Evolutionary conservation across 441 rosid species (phyloP).

Genomic region (Eruca vesicaria): DNA sequence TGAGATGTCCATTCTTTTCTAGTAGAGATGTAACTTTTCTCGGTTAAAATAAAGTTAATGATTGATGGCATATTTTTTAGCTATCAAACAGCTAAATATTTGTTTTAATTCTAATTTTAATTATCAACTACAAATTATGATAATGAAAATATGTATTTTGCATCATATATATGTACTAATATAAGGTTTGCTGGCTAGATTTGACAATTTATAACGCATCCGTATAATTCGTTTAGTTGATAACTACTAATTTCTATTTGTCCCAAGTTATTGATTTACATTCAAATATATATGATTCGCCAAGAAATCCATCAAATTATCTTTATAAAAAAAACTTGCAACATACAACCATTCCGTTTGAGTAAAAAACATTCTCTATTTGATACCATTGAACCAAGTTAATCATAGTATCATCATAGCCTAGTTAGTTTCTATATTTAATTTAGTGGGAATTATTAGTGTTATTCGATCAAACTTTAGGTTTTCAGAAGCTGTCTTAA

Average conservation of each 20-base stretch:
- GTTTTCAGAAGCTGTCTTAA: neutral
- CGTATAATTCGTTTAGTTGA: neutral
- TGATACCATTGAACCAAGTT: neutral
- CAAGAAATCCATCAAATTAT: neutral
- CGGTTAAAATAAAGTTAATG: too few relatives aligned
- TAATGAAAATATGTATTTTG: neutral
- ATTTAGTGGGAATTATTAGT: neutral
- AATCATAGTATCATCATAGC: neutral
- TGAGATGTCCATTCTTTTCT: constrained; percentile 26
- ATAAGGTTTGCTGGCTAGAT: neutral
- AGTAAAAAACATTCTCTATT: neutral
- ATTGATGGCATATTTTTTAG: too few relatives aligned
- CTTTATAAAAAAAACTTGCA: neutral
- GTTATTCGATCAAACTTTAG: constrained; percentile 2
- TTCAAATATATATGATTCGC: neutral
- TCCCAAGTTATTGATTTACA: neutral
- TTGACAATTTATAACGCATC: neutral
- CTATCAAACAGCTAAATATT: too few relatives aligned
- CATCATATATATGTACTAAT: neutral
- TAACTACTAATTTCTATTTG: neutral
- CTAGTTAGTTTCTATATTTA: neutral
- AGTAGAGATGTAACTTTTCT: too few relatives aligned
- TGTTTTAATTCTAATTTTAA: neutral
- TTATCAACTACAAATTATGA: neutral
- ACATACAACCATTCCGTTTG: neutral